phyloP scores from a whole-genome alignment of 805 yeast genomes.

The Kodamaea fukazawae region DNA sequence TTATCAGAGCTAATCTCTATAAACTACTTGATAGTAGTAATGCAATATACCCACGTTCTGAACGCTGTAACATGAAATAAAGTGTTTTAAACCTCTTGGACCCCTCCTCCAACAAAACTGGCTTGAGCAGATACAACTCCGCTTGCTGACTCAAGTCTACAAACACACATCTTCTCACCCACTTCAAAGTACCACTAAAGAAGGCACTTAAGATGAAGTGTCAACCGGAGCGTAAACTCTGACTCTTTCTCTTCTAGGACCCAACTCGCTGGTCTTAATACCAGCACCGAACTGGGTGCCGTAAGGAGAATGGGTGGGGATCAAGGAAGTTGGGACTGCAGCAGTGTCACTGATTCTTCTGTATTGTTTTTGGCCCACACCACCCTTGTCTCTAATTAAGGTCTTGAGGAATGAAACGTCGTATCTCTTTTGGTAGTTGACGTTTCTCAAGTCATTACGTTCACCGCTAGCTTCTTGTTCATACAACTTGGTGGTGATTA shows the following conservation, averaged over 20 bases:
- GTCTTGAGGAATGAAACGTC: slow-evolving; percentile 42
- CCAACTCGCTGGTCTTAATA: slow-evolving; percentile 40
- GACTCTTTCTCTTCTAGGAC: slow-evolving; percentile 45
- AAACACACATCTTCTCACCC: too few species aligned
- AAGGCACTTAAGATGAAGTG: slow-evolving; percentile 6
- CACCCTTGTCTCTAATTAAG: slow-evolving; percentile 44
- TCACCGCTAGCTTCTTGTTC: slow-evolving; percentile 27
- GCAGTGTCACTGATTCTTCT: slow-evolving; percentile 30
- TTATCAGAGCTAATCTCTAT: too few species aligned
- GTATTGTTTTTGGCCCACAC: slow-evolving; percentile 42
- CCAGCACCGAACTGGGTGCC: slow-evolving; percentile 45
- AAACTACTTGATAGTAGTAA: too few species aligned
- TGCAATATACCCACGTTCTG: too few species aligned
- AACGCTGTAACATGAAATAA: too few species aligned
- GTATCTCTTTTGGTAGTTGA: slow-evolving; percentile 36
- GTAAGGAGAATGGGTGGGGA: slow-evolving; percentile 40
- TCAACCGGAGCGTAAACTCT: slow-evolving; percentile 39
- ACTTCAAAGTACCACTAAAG: too few species aligned
- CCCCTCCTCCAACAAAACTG: too few species aligned
- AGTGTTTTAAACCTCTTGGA: too few species aligned
- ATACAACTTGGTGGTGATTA: slow-evolving; percentile 37
- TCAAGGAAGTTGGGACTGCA: slow-evolving; percentile 30
- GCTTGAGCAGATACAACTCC: too few species aligned
- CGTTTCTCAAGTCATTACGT: slow-evolving; percentile 34
- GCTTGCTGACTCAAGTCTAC: too few species aligned